Base-by-base conservation (phyloP, 2,329 filamentous ascomycete genomes). In the Talaromyces sp. region DNA sequence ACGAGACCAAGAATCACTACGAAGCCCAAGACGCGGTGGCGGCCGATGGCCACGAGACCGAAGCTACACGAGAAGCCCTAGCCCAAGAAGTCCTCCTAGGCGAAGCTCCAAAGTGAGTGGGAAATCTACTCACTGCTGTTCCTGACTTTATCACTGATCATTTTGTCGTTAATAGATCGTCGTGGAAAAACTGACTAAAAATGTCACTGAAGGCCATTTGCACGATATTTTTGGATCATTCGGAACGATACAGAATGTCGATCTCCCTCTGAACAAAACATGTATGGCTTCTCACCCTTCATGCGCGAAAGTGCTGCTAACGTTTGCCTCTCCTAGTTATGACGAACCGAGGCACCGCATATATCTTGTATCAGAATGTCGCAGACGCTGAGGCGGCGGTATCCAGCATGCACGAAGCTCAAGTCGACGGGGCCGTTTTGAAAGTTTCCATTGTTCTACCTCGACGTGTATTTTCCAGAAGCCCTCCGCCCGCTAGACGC, bases 331-430 rank as follows among this genome's bases (percentile, higher is more conserved):
- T 65, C 47, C 9, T 69, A 95, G 91, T 90, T 80, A 89, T 90
- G 74, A 92, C 88, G 59, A 98, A 98, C 71, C 88, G 93, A 61
- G 93, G 95, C 54, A 96, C 92, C 30, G 95, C 93, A 33, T 98
- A 97, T 74, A 92, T 98, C 65, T 82, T 96, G 49, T 99, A 89
- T 76, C 81, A 86, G 59, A 83, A 89, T 66, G 85, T 92, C 65
- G 81, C 85, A 56, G 89, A 93, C 65, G 93, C 95, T 27, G 92
- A 97, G 76, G 82, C 87, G 15, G 95, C 95, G 30, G 96, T 97
- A 68, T 87, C 93, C 19, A 91, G 96, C 73, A 98, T 99, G 95
- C 95, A 99, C 75, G 95, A 99, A 78, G 92, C 91, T n/a, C 91
- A 96, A 71, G 79, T 96, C 30, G 93, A 97, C 74, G 92, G 92